phyloP scores from a whole-genome alignment of 257 asterid species.

The Plantago major region DNA sequence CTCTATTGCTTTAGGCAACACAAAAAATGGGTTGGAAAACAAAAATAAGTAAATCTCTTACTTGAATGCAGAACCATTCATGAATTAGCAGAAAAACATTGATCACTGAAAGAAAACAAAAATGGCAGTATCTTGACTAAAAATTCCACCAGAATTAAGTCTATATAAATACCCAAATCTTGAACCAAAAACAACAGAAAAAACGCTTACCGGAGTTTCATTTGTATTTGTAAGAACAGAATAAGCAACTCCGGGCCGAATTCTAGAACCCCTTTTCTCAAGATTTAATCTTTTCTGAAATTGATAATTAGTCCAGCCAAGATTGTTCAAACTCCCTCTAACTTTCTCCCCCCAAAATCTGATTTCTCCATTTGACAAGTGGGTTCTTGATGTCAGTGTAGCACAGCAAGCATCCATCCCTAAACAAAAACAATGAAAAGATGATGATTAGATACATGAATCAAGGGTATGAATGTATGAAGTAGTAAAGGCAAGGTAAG shows the following conservation, averaged over 20 bases:
- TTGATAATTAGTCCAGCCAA: constrained; percentile 16
- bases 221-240: constrained; percentile 79
- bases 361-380: constrained; percentile 44
- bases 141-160: too few species aligned
- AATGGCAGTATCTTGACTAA: not conserved
- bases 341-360: constrained; percentile 60
- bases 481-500: too few species aligned
- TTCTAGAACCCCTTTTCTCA: constrained; percentile 38
- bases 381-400: constrained; percentile 39
- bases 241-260: constrained; percentile 58
- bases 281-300: too few species aligned
- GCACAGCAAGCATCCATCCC: constrained; percentile 66
- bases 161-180: too few species aligned
- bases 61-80: too few species aligned
- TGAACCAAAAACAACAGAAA: not conserved
- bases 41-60: too few species aligned
- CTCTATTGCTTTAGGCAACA: too few species aligned
- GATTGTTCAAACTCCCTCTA: constrained; percentile 38
- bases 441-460: too few species aligned
- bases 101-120: constrained; percentile 3
- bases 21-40: too few species aligned
- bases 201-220: constrained; percentile 47
- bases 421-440: constrained; percentile 21
- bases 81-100: not conserved
- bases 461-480: too few species aligned